Percentiles rank a stretch among this genome's conserved stretches.
These are phyloP conservation scores for Albizia julibrissin DNA, from an alignment of 306 rosid genomes.

Conservation along the genomic window DNA sequence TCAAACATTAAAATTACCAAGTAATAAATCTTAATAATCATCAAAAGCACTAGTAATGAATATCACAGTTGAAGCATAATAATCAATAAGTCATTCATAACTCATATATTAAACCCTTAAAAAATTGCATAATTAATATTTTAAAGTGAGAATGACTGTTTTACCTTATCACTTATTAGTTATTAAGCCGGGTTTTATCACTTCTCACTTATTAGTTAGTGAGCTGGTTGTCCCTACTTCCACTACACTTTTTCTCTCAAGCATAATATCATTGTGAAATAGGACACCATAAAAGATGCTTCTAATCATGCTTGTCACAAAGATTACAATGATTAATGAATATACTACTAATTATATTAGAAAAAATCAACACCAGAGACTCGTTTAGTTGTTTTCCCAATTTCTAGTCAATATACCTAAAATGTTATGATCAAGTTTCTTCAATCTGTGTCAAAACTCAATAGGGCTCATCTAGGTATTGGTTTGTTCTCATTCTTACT, in stretches of 20 bases:
- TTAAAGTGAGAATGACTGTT: not conserved
- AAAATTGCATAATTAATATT: not conserved
- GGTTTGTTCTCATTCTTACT: not conserved
- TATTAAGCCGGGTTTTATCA: not conserved
- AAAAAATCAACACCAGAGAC: not conserved
- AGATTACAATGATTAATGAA: not conserved
- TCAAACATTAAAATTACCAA: not conserved
- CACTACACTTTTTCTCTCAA: not conserved
- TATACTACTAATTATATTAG: not conserved
- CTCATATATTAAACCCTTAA: not conserved
- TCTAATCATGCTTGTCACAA: not conserved
- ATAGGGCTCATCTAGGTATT: not conserved
- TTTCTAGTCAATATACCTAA: not conserved
- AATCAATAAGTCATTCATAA: not conserved
- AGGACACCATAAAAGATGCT: not conserved
- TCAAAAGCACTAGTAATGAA: not conserved
- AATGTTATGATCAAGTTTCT: not conserved
- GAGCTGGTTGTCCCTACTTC: not conserved
- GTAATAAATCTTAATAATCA: not conserved
- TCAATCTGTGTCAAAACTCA: not conserved
- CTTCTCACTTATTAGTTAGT: not conserved
- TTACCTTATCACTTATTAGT: not conserved
- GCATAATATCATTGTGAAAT: not conserved
- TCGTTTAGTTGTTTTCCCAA: not conserved
- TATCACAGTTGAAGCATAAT: not conserved